Evolutionary conservation across 179 eudicot species (phyloP), one percentile per base, ranked within the genome.

Genomic region (Carnegiea gigantea): DNA sequence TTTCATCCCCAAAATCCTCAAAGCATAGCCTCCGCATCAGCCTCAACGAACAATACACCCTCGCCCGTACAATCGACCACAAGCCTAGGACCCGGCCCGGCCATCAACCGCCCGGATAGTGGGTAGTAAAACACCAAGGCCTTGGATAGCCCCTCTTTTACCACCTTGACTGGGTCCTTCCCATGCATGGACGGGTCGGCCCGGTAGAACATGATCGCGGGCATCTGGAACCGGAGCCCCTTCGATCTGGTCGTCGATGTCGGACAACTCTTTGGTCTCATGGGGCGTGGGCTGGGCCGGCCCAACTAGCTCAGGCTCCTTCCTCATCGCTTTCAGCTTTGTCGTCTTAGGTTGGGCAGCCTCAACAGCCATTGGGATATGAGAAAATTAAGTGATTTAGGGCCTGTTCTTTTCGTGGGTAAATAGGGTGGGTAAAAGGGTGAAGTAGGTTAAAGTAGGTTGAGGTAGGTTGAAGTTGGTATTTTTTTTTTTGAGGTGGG

Each of bases 241-340:
- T n/a, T n/a, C n/a, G n/a, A 86, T 87, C 76, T 87, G 91, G 76
- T 90, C 93, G 62, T 90, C 93, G 18, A 90, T 87, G 74, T 90
- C 93, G 51, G 85, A 83, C 24, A 83, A 71, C 36, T 23, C 46
- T 18, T 64, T 38, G 23, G 36, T 26, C 79, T 83, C 82, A 38
- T 73, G 70, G 79, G 82, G 82, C 0, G 82, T 83, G 4, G 79
- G 70, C 70, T 79, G 4, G 6, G 79, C 79, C 8, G 85, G 83
- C 12, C 72, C 73, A 6, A 80, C 83, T 9, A 76, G 40, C 38
- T 70, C 51, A 0, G 77, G 49, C 65, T 79, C 77, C 46, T 62
- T 38, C 21, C 71, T 38, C 28, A 38, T 43, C 43, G 43, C 71
- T n/a, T 30, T 46, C 6, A 73, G 33, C 77, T 73, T 73, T 33